Base-by-base conservation (phyloP, 148 eudicot species). In the Talinum fruticosum region DNA sequence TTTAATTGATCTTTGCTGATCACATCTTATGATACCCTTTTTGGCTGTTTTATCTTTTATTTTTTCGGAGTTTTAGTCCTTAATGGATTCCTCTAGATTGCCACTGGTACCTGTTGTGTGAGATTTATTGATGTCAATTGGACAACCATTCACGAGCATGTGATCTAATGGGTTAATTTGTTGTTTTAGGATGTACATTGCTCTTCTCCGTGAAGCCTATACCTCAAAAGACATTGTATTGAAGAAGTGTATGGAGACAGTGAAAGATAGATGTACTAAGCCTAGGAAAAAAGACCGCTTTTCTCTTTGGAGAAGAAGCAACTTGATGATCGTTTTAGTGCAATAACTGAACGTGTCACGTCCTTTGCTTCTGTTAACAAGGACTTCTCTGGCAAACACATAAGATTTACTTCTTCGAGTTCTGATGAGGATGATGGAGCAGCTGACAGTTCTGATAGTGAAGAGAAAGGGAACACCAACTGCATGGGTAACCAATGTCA, bases 271-370 rank as follows among this genome's bases (percentile, higher is more conserved):
- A 71, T 64, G 85, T 37, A 64, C 35, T 26, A 85, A 75, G 66
- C 79, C 16, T 74, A 76, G 72, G 45, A 79, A 72, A 89, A 88
- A 72, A 86, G 89, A 36, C 93, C 97, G 10, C 87, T 87, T 71
- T 83, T 91, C 61, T 83, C 94, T 33, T 79, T 80, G 72, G 88
- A 87, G 76, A 93, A 96, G 78, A 84, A 88, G 81, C 82, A 87
- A 80, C 73, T 96, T 79, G 94, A 96, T 86, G 94, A 90, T 62
- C 88, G 88, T 81, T 96, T 88, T 76, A 79, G 80, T 81, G 71
- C 65, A 32, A 83, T 92, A 49, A 79, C 89, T 66, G 71, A 90
- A 71, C 94, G 94, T 59, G 66, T 90, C 71, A 83, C 86, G 41
- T 84, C 90, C 51, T 88, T 93, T 84, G 83, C 92, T 57, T 87